Conservation (phyloP, 1,284 basidiomycete genomes). For the Xerocomus amazonicus region DNA sequence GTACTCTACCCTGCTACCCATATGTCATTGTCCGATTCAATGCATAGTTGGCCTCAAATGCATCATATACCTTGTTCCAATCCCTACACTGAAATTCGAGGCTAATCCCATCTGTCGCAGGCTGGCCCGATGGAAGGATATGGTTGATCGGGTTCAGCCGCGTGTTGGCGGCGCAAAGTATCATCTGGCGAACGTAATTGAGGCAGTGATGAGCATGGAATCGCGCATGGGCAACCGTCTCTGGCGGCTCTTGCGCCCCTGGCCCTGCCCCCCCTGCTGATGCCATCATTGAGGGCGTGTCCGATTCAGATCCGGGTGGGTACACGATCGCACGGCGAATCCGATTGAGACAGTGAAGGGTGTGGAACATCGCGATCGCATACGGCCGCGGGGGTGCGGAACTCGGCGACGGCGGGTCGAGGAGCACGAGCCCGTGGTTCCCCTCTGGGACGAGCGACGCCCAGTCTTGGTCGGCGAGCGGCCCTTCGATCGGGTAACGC, state of each 20-base stretch:
- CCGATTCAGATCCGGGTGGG: neutral
- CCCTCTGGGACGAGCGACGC: conserved; percentile 28
- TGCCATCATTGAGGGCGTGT: no score
- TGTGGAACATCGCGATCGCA: conserved; percentile 24
- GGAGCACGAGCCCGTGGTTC: conserved; percentile 27
- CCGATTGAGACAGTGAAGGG: conserved; percentile 23
- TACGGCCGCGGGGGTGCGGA: conserved; percentile 15
- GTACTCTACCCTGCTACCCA: neutral
- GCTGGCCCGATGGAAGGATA: conserved; percentile 8
- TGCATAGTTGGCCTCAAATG: conserved; percentile 19
- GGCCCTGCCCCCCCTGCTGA: neutral
- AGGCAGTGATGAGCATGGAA: conserved; percentile 31
- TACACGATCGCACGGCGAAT: conserved; percentile 20
- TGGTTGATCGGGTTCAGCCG: conserved; percentile 28
- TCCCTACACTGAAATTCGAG: conserved; percentile 20
- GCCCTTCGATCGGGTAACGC: conserved; percentile 26
- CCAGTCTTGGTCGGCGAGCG: conserved; percentile 30
- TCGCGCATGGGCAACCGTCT: neutral
- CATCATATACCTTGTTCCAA: conserved; percentile 23
- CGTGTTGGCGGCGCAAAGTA: conserved; percentile 31
- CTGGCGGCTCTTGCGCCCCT: neutral
- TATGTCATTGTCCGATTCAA: conserved; percentile 21
- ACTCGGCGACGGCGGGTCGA: neutral
- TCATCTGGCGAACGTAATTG: conserved; percentile 35
- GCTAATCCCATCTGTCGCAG: conserved; percentile 23